Conservation (phyloP, 371 early-diverging fungal species). For the Mucor velutinosus region DNA sequence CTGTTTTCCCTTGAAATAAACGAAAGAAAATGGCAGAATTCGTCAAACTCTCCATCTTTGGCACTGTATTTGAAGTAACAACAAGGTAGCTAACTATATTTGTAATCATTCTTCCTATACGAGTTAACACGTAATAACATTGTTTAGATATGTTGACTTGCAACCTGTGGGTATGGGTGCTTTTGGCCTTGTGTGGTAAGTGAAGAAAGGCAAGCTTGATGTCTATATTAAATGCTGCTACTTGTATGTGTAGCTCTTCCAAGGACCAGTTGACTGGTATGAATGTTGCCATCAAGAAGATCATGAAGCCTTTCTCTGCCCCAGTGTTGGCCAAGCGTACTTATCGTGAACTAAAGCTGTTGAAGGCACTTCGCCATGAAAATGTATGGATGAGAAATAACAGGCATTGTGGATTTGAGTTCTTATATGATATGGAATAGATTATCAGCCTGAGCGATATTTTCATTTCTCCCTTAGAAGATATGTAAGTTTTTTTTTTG, state of each 20-base stretch:
- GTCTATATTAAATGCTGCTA: not conserved
- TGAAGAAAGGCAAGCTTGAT: not conserved
- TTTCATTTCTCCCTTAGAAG: conserved; percentile 90
- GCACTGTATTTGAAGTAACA: conserved; percentile 93
- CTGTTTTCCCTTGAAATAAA: not conserved
- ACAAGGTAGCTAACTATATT: conserved; percentile 59
- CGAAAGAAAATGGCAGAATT: conserved; percentile 72
- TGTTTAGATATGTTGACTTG: conserved; percentile 80
- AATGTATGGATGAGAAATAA: conserved; percentile 56
- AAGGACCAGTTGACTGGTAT: conserved; percentile 80
- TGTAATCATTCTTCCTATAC: not conserved
- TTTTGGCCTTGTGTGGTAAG: conserved; percentile 94
- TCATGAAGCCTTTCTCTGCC: conserved; percentile 91
- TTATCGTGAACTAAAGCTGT: conserved; percentile 89
- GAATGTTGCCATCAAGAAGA: conserved; percentile 95
- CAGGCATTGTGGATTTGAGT: not conserved
- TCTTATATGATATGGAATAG: conserved; percentile 28
- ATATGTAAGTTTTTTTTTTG: conserved; percentile 64
- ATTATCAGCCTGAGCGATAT: conserved; percentile 87
- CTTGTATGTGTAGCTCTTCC: conserved; percentile 68
- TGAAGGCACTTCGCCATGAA: conserved; percentile 88
- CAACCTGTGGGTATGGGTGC: conserved; percentile 98
- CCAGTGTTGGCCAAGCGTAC: conserved; percentile 93
- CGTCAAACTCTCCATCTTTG: conserved; percentile 85
- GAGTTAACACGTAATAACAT: not conserved